These are phyloP conservation scores for Aspergillus cavernicola DNA, from an alignment of 495 filamentous ascomycete species.

Conservation along the genomic window DNA sequence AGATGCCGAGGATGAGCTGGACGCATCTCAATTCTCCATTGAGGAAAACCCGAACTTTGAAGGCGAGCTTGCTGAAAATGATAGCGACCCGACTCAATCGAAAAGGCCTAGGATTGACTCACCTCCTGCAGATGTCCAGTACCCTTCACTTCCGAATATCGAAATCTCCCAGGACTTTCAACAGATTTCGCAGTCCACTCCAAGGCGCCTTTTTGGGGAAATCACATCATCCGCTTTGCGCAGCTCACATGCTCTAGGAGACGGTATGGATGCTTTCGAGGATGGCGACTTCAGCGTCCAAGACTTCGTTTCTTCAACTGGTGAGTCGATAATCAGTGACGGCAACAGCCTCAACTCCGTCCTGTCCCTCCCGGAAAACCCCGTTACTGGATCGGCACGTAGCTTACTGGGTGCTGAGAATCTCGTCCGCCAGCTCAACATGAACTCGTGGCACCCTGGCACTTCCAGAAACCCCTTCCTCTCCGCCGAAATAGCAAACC, in stretches of 20 bases:
- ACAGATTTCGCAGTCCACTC: slow-evolving; percentile 25
- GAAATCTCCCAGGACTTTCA: slow-evolving; percentile 37
- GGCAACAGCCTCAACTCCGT: slow-evolving; percentile 37
- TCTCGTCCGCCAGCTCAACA: slow-evolving; percentile 62
- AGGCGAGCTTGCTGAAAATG: slow-evolving; percentile 21
- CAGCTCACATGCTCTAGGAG: slow-evolving; percentile 54
- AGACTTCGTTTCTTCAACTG: slow-evolving; percentile 38
- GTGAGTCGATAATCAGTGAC: slow-evolving; percentile 43
- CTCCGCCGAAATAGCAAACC: slow-evolving; percentile 32
- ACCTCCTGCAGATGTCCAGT: slow-evolving; percentile 31
- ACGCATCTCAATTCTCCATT: slow-evolving; percentile 24
- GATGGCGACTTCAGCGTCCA: slow-evolving; percentile 27
- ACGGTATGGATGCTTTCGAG: slow-evolving; percentile 23
- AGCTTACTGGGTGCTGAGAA: slow-evolving; percentile 67
- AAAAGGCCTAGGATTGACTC: slow-evolving; percentile 38
- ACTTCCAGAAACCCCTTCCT: slow-evolving; percentile 27
- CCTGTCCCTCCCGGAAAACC: slow-evolving; percentile 40
- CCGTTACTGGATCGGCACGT: slow-evolving; percentile 42
- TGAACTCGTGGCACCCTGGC: slow-evolving; percentile 52
- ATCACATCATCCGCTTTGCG: slow-evolving; percentile 66
- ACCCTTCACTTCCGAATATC: slow-evolving; percentile 43
- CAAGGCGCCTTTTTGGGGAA: slow-evolving; percentile 73
- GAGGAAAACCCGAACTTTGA: slow-evolving; percentile 42
- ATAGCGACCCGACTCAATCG: slow-evolving; percentile 33
- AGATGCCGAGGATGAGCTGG: slow-evolving; percentile 43